A percentile compares a stretch with the other conserved stretches of the same genome.
Evolutionary conservation across 2,329 filamentous ascomycete species (phyloP).

Genomic region (Raffaelea ambrosiae): DNA sequence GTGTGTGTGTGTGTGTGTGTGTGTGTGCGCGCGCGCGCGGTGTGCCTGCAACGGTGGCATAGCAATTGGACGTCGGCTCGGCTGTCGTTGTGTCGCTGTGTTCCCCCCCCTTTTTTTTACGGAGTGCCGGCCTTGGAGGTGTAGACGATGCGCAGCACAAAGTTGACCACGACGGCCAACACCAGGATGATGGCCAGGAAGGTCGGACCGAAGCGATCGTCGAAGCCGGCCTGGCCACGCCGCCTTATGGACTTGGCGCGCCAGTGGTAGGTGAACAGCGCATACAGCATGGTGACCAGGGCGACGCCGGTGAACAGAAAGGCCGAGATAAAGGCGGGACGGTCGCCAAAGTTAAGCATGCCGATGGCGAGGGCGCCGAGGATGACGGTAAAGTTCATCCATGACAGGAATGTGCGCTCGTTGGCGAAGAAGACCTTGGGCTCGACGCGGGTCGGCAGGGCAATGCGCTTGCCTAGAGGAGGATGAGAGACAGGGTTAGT

Average conservation of each 20-base stretch:
- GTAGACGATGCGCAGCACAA: slow-evolving; percentile 67
- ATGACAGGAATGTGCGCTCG: slow-evolving; percentile 97
- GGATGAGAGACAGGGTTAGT: neutral
- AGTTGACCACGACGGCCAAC: slow-evolving; percentile 90
- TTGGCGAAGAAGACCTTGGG: slow-evolving; percentile 99
- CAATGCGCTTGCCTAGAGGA: slow-evolving; percentile 83
- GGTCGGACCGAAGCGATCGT: slow-evolving; percentile 90
- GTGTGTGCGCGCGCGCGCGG: too few species aligned
- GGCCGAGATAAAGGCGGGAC: slow-evolving; percentile 85
- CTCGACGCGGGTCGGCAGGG: slow-evolving; percentile 93
- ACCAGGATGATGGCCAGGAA: slow-evolving; percentile 80
- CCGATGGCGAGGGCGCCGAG: slow-evolving; percentile 93
- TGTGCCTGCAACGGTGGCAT: too few species aligned
- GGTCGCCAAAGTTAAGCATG: slow-evolving; percentile 96
- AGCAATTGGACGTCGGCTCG: too few species aligned
- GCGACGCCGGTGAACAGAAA: slow-evolving; percentile 91
- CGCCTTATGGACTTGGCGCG: slow-evolving; percentile 84
- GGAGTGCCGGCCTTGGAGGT: slow-evolving; percentile 8
- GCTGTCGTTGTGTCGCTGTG: too few species aligned
- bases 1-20: too few species aligned
- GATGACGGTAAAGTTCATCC: slow-evolving; percentile 99
- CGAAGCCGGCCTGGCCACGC: slow-evolving; percentile 89
- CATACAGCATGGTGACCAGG: slow-evolving; percentile 93
- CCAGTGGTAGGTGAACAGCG: slow-evolving; percentile 94
- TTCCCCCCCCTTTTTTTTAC: neutral